These are phyloP conservation scores for Bipolaris gigantea DNA, from an alignment of 2,329 filamentous ascomycete genomes.

Conservation along the genomic window DNA sequence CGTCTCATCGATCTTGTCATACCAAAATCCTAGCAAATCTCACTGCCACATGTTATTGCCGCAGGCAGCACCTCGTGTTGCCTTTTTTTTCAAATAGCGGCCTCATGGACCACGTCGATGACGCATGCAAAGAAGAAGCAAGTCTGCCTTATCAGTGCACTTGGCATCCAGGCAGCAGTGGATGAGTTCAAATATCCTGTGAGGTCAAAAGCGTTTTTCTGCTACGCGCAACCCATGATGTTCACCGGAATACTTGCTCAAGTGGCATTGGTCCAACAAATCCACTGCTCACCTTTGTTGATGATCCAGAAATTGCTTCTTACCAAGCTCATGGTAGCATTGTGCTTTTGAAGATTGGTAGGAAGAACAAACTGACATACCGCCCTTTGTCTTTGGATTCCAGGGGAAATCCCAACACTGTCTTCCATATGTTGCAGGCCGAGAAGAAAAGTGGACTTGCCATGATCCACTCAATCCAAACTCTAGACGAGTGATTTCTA, in stretches of 20 bases:
- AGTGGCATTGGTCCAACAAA: neutral
- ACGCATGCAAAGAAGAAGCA: conserved; percentile 2
- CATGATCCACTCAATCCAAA: too few species aligned
- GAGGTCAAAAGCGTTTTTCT: neutral
- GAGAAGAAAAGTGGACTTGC: too few species aligned
- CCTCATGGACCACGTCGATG: conserved; percentile 1
- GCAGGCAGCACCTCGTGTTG: neutral
- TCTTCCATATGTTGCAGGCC: too few species aligned
- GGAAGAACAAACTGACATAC: neutral
- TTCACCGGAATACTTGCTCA: neutral
- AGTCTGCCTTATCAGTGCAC: neutral
- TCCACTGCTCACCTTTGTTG: neutral
- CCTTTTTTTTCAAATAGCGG: neutral
- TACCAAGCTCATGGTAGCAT: too few species aligned
- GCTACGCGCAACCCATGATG: neutral
- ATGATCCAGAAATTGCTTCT: neutral
- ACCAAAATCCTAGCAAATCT: neutral
- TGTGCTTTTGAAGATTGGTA: neutral
- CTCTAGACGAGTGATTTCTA: too few species aligned
- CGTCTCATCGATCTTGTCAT: conserved; percentile 9
- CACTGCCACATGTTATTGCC: neutral
- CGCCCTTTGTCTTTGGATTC: too few species aligned
- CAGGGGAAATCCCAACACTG: too few species aligned
- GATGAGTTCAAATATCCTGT: neutral
- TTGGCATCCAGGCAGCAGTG: neutral